phyloP scores from a whole-genome alignment of 1,139 yeast genomes.

The Insectozyma bohioensis region DNA sequence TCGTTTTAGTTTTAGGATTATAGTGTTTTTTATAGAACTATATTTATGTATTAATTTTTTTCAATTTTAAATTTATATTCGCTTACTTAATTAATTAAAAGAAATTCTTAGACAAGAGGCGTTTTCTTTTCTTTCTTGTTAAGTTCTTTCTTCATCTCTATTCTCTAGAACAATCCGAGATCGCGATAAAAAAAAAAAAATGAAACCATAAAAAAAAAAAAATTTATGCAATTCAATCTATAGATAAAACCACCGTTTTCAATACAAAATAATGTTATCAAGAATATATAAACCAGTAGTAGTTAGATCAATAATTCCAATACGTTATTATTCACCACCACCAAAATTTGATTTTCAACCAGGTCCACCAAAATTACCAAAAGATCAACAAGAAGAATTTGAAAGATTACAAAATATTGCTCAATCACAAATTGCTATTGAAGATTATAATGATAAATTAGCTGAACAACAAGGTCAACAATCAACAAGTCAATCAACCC shows the following conservation, averaged over 20 bases:
- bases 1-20: not conserved
- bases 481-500: slow-evolving; percentile 14
- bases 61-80: too few species aligned
- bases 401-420: slow-evolving; percentile 83
- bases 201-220: too few species aligned
- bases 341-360: slow-evolving; percentile 45
- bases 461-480: slow-evolving; percentile 24
- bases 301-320: not conserved
- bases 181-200: too few species aligned
- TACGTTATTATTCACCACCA: slow-evolving; percentile 3
- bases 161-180: too few species aligned
- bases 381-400: slow-evolving; percentile 90
- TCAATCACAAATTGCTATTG: slow-evolving; percentile 75
- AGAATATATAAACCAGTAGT: not conserved
- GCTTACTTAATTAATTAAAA: too few species aligned
- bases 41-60: not conserved
- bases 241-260: too few species aligned
- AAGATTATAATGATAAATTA: slow-evolving; percentile 62
- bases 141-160: too few species aligned
- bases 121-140: too few species aligned
- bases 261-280: slow-evolving; percentile 1
- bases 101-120: too few species aligned
- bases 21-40: too few species aligned
- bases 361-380: slow-evolving; percentile 81
- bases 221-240: too few species aligned